Conservation (phyloP, 2,329 filamentous ascomycete genomes). For the Chrysosporium queenslandicum region DNA sequence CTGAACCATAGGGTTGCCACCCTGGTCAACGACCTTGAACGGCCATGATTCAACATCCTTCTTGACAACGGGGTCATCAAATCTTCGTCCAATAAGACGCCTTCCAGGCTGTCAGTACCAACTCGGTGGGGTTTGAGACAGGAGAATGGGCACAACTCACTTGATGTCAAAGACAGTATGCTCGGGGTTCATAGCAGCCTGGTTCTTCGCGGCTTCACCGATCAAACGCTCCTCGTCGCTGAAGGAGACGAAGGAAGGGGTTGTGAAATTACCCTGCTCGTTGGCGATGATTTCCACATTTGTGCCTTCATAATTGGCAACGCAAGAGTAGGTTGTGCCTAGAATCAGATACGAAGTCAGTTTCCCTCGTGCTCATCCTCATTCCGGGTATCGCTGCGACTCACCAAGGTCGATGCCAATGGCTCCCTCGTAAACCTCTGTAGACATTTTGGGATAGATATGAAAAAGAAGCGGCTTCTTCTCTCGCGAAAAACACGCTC, state of each 20-base stretch:
- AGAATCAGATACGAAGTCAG: slow-evolving; percentile 21
- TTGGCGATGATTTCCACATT: slow-evolving; percentile 99
- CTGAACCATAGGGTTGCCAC: slow-evolving; percentile 80
- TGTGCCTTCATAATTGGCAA: slow-evolving; percentile 97
- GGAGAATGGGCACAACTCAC: slow-evolving; percentile 45
- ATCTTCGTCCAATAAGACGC: slow-evolving; percentile 94
- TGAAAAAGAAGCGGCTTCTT: slow-evolving; percentile 10
- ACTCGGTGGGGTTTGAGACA: neutral
- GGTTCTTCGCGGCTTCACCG: slow-evolving; percentile 99
- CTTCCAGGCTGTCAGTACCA: slow-evolving; percentile 38
- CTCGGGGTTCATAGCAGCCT: slow-evolving; percentile 96
- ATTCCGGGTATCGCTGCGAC: slow-evolving; percentile 23
- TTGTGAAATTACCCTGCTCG: slow-evolving; percentile 98
- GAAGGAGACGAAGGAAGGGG: slow-evolving; percentile 98
- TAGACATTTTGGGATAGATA: slow-evolving; percentile 60
- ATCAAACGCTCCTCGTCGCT: slow-evolving; percentile 98
- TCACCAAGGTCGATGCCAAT: slow-evolving; percentile 99
- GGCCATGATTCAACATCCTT: slow-evolving; percentile 99
- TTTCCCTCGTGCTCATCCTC: neutral
- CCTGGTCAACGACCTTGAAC: slow-evolving; percentile 92
- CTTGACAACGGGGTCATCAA: slow-evolving; percentile 92
- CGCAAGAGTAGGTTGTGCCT: slow-evolving; percentile 99
- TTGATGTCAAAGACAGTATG: slow-evolving; percentile 99
- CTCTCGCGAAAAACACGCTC: slow-evolving; percentile 21
- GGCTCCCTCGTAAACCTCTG: slow-evolving; percentile 99